These are phyloP conservation scores for Cryptococcus sp. DNA, from an alignment of 1,284 basidiomycete species.

Conservation along the genomic window DNA sequence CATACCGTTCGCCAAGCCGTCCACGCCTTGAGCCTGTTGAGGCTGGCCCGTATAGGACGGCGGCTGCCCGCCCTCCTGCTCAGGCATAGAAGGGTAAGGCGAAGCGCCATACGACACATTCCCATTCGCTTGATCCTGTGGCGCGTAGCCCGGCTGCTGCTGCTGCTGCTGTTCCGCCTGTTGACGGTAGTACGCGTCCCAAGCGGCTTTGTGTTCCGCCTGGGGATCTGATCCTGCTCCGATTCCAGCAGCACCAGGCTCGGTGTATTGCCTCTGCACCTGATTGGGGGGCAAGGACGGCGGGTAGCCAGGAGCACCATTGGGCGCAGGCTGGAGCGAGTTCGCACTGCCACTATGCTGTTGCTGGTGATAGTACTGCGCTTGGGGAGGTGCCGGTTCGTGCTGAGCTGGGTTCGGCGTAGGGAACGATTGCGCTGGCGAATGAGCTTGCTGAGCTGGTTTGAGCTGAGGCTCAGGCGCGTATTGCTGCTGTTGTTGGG, in stretches of 20 bases:
- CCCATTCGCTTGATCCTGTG: constrained; percentile 6
- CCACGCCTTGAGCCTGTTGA: constrained; percentile 20
- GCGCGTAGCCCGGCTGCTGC: constrained; percentile 16
- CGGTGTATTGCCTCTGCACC: constrained; percentile 28
- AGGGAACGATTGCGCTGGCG: constrained; percentile 20
- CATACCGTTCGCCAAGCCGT: constrained; percentile 33
- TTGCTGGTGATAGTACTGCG: constrained; percentile 11
- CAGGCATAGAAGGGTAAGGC: constrained; percentile 24
- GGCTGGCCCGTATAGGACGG: constrained; percentile 8
- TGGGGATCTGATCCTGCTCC: constrained; percentile 38
- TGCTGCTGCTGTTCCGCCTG: constrained; percentile 31
- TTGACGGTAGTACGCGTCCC: constrained; percentile 52
- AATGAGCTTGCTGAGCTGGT: constrained; percentile 20
- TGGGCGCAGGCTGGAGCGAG: constrained; percentile 11
- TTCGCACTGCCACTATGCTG: constrained; percentile 16
- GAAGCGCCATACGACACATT: constrained; percentile 26
- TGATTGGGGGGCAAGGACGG: constrained; percentile 26
- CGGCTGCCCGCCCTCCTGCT: not conserved
- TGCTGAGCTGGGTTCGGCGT: constrained; percentile 16
- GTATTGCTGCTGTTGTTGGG: constrained; percentile 11
- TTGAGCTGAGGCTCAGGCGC: constrained; percentile 16
- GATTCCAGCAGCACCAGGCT: constrained; percentile 41
- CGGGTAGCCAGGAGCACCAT: constrained; percentile 25
- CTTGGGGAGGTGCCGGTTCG: constrained; percentile 8
- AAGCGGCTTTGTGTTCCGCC: constrained; percentile 44